phyloP scores from a whole-genome alignment of 2,329 filamentous ascomycete genomes.

The Alternaria brassicae region DNA sequence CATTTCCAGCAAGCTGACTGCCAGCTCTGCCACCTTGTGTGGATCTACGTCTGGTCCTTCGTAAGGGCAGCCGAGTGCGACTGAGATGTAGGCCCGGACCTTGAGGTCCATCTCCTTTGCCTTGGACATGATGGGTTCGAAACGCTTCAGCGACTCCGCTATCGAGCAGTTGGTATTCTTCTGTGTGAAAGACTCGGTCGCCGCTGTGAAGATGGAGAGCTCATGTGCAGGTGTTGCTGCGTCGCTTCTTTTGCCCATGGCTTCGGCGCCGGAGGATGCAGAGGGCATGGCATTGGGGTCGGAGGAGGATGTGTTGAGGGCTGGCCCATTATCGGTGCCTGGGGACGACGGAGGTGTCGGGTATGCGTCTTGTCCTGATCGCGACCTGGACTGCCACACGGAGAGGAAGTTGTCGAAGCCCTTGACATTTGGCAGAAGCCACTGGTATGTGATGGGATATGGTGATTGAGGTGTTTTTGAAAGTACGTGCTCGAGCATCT shows the following conservation, averaged over 20 bases:
- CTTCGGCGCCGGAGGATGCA: conserved; percentile 43
- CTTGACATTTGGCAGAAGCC: conserved; percentile 78
- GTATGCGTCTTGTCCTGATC: conserved; percentile 54
- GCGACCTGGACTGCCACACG: conserved; percentile 57
- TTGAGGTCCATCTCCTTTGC: conserved; percentile 71
- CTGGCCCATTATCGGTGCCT: conserved; percentile 47
- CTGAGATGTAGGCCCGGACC: conserved; percentile 77
- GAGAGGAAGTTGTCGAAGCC: conserved; percentile 70
- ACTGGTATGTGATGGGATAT: conserved; percentile 73
- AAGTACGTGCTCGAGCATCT: conserved; percentile 75
- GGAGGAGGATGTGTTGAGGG: conserved; percentile 52
- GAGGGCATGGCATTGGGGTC: conserved; percentile 54
- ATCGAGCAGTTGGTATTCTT: conserved; percentile 85
- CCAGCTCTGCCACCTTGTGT: conserved; percentile 66
- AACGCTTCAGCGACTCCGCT: conserved; percentile 73
- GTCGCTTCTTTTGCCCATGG: conserved; percentile 36
- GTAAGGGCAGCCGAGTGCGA: conserved; percentile 79
- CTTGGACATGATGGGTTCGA: conserved; percentile 72
- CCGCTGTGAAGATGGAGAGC: conserved; percentile 81
- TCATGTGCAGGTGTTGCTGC: conserved; percentile 54
- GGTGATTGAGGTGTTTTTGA: conserved; percentile 62
- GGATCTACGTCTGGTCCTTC: conserved; percentile 69
- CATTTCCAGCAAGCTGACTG: conserved; percentile 75
- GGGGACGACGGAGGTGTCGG: conserved; percentile 53
- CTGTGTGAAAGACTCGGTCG: conserved; percentile 79